Percentiles rank a stretch among this genome's conserved stretches.
These are phyloP conservation scores for Phytophthora cajani DNA, from an alignment of 352 stramenopile species.

Conservation along the genomic window DNA sequence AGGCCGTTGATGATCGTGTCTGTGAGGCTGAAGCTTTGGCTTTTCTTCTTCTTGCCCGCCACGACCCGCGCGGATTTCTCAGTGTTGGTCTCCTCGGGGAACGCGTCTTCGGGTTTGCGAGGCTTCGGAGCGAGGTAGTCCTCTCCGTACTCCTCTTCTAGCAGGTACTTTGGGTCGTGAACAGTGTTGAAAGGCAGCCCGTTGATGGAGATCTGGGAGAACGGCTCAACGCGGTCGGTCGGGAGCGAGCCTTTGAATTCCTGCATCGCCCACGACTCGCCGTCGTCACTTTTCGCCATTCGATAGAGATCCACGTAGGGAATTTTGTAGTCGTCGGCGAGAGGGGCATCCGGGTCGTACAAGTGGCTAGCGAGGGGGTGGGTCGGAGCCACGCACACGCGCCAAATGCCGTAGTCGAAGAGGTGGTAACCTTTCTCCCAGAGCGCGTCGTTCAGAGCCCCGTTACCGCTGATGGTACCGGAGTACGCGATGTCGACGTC, in stretches of 20 bases:
- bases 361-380: constrained; percentile 35
- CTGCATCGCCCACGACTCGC: constrained; percentile 15
- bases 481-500: constrained; percentile 49
- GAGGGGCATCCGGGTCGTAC: constrained; percentile 32
- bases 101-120: not conserved
- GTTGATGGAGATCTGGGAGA: constrained; percentile 21
- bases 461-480: constrained; percentile 3
- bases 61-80: not conserved
- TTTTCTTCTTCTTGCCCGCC: not conserved
- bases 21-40: not conserved
- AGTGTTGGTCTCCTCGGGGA: not conserved
- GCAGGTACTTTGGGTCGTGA: constrained; percentile 31
- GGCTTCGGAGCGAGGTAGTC: constrained; percentile 28
- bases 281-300: not conserved
- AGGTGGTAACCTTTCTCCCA: constrained; percentile 51
- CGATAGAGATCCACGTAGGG: constrained; percentile 43
- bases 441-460: constrained; percentile 17
- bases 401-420: constrained; percentile 31
- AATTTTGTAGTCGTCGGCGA: not conserved
- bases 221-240: constrained; percentile 18
- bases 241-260: constrained; percentile 11
- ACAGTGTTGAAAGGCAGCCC: constrained; percentile 34
- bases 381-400: constrained; percentile 16
- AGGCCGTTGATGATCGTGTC: not conserved
- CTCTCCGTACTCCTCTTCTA: constrained; percentile 31